Evolutionary conservation across 805 yeast genomes (phyloP).

Genomic region (Wickerhamomyces tratensis): DNA sequence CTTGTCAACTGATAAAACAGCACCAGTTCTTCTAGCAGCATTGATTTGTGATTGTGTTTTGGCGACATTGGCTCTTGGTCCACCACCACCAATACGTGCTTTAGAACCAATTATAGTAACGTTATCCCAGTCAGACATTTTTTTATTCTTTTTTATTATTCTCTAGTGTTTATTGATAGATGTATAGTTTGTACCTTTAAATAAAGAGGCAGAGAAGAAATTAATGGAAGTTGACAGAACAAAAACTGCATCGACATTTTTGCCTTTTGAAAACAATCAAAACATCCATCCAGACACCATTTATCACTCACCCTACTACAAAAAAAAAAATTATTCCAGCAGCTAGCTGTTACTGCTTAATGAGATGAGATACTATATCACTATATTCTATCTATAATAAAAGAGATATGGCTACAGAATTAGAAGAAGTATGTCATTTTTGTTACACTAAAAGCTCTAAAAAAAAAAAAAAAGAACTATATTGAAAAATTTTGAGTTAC

Average conservation of each 20-base stretch:
- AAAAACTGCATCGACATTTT: too few relatives aligned
- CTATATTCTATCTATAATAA: too few relatives aligned
- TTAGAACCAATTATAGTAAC: slow-evolving; percentile 84
- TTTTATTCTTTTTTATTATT: neutral
- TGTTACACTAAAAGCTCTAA: neutral
- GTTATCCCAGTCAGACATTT: slow-evolving; percentile 79
- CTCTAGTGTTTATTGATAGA: too few relatives aligned
- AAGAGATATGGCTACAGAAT: slow-evolving; percentile 35
- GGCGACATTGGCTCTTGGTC: slow-evolving; percentile 81
- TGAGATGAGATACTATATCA: too few relatives aligned
- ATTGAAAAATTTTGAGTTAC: neutral
- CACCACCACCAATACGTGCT: slow-evolving; percentile 82
- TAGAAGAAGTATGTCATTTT: slow-evolving; percentile 33
- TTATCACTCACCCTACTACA: too few relatives aligned
- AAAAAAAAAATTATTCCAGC: too few relatives aligned
- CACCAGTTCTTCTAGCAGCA: slow-evolving; percentile 90
- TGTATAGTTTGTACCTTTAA: too few relatives aligned
- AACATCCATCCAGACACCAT: too few relatives aligned
- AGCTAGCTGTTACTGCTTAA: too few relatives aligned
- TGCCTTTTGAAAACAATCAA: too few relatives aligned
- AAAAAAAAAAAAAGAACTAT: neutral
- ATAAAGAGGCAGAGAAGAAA: too few relatives aligned
- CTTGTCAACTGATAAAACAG: slow-evolving; percentile 85
- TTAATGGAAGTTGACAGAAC: too few relatives aligned
- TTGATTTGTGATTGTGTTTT: slow-evolving; percentile 70